Evolutionary conservation across 2,329 filamentous ascomycete species (phyloP), one percentile per base, ranked within the genome.

Genomic region (Sporothrix euskadiensis): DNA sequence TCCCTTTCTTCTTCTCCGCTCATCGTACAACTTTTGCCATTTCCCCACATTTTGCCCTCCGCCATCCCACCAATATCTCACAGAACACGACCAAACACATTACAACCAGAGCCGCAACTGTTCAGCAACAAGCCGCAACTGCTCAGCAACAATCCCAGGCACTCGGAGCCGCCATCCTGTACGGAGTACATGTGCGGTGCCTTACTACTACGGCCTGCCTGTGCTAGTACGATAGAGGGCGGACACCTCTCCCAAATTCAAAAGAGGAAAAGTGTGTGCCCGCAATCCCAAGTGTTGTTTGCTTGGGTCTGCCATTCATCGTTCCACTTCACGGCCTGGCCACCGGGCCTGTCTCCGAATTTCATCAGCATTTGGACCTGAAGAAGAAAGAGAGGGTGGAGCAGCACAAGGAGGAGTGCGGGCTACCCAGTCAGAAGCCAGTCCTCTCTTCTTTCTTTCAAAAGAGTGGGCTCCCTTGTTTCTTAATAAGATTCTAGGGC

Each of bases 401-500:
- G 68, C 32, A 54, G 22, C n/a, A 44, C 14, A 22, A 54, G 26
- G 44, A 69, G 47, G 44, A 69, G 47, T 44, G 32, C 49, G 49
- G 66, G 66, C 49, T 32, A 32, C 66, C 49, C 14, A 49, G 14
- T 54, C 8, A 54, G 8, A 10, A 22, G n/a, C 52, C 52, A 39
- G 14, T 69, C 63, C 32, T 68, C 22, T 63, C 19, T 9, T 47
- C 22, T 22, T 14, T 44, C 26, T 22, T 65, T 41, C 44, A 22
- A 12, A 44, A 65, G 16, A n/a, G 35, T 10, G 30, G 56, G 35
- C 39, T 44, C 12, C 61, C 39, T 68, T 68, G 26, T 35, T 47
- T 69, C 66, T 56, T 41, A 57, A 57, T 57, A 44, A 70, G 32
- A 59, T 44, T 32, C n/a, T 70, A 66, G 52, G 68, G 66, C 47